Conservation (phyloP, 1,139 yeast genomes). For the Hansenula sp. region DNA sequence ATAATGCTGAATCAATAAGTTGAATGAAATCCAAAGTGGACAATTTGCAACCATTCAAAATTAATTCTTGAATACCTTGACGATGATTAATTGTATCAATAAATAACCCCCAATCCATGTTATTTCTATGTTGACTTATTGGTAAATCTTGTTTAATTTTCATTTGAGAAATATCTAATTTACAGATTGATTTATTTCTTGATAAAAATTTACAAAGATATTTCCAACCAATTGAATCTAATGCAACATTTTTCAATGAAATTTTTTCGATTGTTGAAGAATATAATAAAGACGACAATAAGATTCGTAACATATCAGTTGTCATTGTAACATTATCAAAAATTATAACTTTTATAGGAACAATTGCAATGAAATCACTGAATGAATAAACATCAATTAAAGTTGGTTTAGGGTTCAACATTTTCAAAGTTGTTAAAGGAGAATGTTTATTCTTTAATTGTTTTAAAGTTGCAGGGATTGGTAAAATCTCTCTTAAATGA, state of each 20-base stretch:
- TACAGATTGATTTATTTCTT: slow-evolving; percentile 51
- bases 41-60: slow-evolving; percentile 71
- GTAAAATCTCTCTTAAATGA: slow-evolving; percentile 86
- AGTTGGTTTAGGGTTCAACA: slow-evolving; percentile 89
- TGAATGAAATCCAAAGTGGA: slow-evolving; percentile 46
- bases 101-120: slow-evolving; percentile 76
- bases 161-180: slow-evolving; percentile 80
- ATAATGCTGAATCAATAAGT: slow-evolving; percentile 51
- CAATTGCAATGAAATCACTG: slow-evolving; percentile 80
- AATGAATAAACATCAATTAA: slow-evolving; percentile 84
- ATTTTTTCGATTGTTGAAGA: slow-evolving; percentile 64
- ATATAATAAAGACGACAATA: slow-evolving; percentile 58
- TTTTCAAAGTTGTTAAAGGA: slow-evolving; percentile 72
- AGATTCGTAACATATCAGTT: slow-evolving; percentile 72
- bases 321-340: slow-evolving; percentile 82
- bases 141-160: slow-evolving; percentile 55
- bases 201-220: slow-evolving; percentile 69
- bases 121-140: slow-evolving; percentile 48
- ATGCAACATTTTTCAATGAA: slow-evolving; percentile 73
- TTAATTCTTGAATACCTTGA: slow-evolving; percentile 79
- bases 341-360: slow-evolving; percentile 73
- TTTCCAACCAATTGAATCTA: slow-evolving; percentile 71
- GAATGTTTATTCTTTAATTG: slow-evolving; percentile 74
- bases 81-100: slow-evolving; percentile 52
- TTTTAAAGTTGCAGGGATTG: slow-evolving; percentile 85